phyloP scores from a whole-genome alignment of 139 green algal genomes.

The Chlorella ohadii region DNA sequence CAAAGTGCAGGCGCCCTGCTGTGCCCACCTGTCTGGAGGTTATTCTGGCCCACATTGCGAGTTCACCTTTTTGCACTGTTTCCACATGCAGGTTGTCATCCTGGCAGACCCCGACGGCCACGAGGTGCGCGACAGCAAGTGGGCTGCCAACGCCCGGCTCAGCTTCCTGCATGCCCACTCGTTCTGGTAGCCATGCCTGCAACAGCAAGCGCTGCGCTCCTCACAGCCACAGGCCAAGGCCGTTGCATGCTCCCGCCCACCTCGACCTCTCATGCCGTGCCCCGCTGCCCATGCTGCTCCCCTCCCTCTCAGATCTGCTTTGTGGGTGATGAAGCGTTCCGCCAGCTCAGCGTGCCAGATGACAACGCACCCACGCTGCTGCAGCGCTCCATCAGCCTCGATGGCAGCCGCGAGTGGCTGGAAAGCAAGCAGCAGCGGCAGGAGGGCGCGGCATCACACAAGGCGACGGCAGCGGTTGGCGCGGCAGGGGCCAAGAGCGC shows the following conservation, averaged over 20 bases:
- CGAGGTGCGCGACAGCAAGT: conserved; percentile 62
- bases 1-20: no score
- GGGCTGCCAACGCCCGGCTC: no score
- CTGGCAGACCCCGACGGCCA: conserved; percentile 65
- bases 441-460: conserved; percentile 9
- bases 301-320: conserved; percentile 58
- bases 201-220: no score
- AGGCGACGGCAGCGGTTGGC: background rate
- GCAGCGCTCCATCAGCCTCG: conserved; percentile 41
- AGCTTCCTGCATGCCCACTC: no score
- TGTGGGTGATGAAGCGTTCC: conserved; percentile 62
- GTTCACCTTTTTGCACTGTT: no score
- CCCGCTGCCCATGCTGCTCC: no score
- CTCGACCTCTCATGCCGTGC: no score
- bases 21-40: no score
- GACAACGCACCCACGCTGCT: conserved; percentile 43
- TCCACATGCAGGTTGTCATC: conserved; percentile 52
- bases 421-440: conserved; percentile 23
- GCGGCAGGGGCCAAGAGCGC: background rate
- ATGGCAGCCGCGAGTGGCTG: conserved; percentile 53
- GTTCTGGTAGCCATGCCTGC: no score
- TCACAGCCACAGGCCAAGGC: no score
- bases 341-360: conserved; percentile 52
- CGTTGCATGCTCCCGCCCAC: no score
- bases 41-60: no score